A percentile compares a stretch with the other conserved stretches of the same genome.
Conservation (phyloP, 1,284 basidiomycete genomes). For the Serendipita sp. region DNA sequence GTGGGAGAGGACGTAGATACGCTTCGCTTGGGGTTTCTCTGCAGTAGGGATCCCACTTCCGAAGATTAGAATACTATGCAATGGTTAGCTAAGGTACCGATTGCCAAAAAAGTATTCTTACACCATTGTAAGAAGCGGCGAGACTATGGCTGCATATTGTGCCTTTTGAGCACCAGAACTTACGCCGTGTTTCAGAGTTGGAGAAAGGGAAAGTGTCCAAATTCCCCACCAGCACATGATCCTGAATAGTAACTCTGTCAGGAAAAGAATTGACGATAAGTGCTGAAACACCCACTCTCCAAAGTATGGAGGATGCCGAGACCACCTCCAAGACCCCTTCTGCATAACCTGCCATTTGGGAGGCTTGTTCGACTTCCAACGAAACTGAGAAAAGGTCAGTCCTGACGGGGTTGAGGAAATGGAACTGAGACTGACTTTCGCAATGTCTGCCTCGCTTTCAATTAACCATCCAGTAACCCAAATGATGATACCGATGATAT, state of each 20-base stretch:
- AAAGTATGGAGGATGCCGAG: conserved; percentile 61
- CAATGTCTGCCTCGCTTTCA: conserved; percentile 47
- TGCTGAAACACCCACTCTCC: conserved; percentile 39
- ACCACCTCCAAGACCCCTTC: conserved; percentile 45
- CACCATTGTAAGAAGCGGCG: conserved; percentile 53
- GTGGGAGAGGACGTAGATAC: conserved; percentile 46
- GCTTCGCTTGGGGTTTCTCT: conserved; percentile 55
- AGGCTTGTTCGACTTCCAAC: conserved; percentile 38
- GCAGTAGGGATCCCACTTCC: conserved; percentile 57
- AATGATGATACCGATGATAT: conserved; percentile 55
- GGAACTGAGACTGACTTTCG: conserved; percentile 34
- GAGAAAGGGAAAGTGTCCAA: conserved; percentile 48
- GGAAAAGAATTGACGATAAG: neutral
- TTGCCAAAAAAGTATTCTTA: conserved; percentile 21
- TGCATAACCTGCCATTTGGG: conserved; percentile 31
- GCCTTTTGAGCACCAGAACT: conserved; percentile 32
- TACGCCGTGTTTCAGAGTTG: conserved; percentile 34
- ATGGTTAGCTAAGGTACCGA: neutral
- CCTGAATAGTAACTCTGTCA: conserved; percentile 20
- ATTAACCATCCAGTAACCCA: conserved; percentile 48
- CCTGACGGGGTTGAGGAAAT: neutral
- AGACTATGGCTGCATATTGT: conserved; percentile 43
- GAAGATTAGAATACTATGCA: conserved; percentile 44
- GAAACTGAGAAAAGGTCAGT: conserved; percentile 26
- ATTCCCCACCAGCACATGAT: conserved; percentile 65